Base-by-base conservation (phyloP, 306 rosid genomes). In the Prunus davidiana region DNA sequence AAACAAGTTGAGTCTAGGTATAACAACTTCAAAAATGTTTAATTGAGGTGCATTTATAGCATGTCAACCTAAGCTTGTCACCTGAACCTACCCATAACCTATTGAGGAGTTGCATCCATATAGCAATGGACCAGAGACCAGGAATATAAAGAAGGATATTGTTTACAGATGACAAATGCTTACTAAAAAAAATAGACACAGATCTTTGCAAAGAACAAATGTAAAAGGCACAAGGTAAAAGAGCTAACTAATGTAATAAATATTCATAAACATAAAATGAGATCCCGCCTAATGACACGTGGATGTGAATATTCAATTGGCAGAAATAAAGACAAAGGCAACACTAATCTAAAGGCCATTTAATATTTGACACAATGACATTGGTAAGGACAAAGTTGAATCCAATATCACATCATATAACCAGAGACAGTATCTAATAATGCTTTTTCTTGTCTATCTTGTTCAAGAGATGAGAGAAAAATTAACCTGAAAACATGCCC, bases 401-500 rank as follows among this genome's bases (percentile, higher is more conserved):
- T 51, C 51, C 69, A 47, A 30, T 11, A 71, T 52, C 50, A 0
- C 19, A 19, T 32, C 51, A 19, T 12, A 71, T 30, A 54, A 25
- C 43, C 55, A 68, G 58, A 8, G 57, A 38, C 41, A 74, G 61
- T 64, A 71, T 64, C 62, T 68, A 66, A 64, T 32, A 34, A 24
- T 18, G 61, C 3, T 19, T 19, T 46, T 62, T 43, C 63, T 72
- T 76, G 4, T 22, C 1, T 27, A 72, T 71, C 74, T 16, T 15
- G 69, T 61, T 25, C 20, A 11, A 32, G 19, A 58, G 71, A 76
- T 76, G 79, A 70, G 71, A 75, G 63, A 81, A 55, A 82, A 75
- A 81, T 12, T 46, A 56, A 94, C 98, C 98, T 94, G 94, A 92
- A 94, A 60, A 94, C 76, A 76, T 94, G 98, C 24, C 98, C 98